Base-by-base conservation (phyloP, 257 asterid genomes). In the Prunella vulgaris region DNA sequence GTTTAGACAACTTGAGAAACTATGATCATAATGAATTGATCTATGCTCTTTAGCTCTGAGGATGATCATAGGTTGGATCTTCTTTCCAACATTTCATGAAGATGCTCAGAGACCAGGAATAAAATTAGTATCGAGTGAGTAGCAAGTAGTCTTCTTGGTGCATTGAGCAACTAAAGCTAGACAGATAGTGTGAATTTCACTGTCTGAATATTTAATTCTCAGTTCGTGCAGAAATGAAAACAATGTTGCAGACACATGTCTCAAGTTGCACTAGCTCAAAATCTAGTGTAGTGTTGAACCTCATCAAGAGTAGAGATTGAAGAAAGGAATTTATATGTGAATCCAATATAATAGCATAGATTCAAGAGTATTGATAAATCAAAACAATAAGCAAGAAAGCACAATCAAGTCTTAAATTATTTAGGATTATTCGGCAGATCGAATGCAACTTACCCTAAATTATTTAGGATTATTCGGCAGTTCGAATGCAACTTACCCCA, bases 401-500 rank as follows among this genome's bases (percentile, higher is more conserved):
- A 35, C 30, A 35, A 17, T n/a, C 10, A 60, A 33, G 49, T 17
- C 49, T 17, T 18, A 13, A 13, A 33, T 8, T 17, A 22, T 15
- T 32, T 60, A 32, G 49, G 66, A 60, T 32, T 60, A 58, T 33
- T 60, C 15, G 5, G 10, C 49, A 17, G n/a, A n/a, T n/a, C n/a
- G n/a, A n/a, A 18, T 38, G 68, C 68, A 63, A 37, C 56, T 40
- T 38, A 44, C 52, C 52, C 52, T 20, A 25, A 40, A 33, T 8
- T 17, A 22, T 15, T 32, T 60, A 32, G 49, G 66, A 60, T 32
- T 60, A 58, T 33, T 60, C 15, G 5, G 10, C 49, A 17, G n/a
- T n/a, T n/a, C n/a, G n/a, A n/a, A 18, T 38, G 68, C 68, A 63
- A 37, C 56, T 40, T 38, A 44, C 52, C 52, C 52, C 52, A 25